Evolutionary conservation across 192 early-diverging fungal genomes (phyloP).

Genomic region (Podila horticola): DNA sequence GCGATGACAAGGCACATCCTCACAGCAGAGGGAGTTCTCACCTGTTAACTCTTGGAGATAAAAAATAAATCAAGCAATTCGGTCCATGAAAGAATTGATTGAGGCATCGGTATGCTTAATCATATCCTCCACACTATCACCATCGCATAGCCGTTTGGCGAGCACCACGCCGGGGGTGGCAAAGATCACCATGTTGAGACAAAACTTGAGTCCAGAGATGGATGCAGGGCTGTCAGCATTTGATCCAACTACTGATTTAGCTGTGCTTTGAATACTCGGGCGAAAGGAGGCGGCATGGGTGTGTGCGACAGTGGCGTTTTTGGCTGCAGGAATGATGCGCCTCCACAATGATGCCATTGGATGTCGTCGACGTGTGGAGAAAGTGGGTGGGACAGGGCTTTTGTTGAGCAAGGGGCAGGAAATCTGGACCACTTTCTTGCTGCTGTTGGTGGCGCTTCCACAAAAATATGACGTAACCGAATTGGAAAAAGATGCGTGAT

Average conservation of each 20-base stretch:
- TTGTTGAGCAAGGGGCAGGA: no score
- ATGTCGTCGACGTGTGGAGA: no score
- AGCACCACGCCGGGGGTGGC: conserved; percentile 32
- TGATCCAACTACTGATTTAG: not conserved
- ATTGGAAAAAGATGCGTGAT: no score
- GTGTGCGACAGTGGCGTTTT: not conserved
- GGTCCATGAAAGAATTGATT: not conserved
- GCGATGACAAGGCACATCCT: no score
- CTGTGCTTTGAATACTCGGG: not conserved
- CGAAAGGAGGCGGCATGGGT: not conserved
- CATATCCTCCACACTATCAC: conserved; percentile 36
- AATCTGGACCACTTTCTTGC: no score
- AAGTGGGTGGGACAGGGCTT: no score
- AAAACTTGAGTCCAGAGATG: conserved; percentile 43
- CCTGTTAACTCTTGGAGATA: not conserved
- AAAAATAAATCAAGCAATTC: not conserved
- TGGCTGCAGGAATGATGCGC: not conserved
- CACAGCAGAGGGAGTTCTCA: no score
- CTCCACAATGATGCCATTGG: not conserved
- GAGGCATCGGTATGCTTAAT: conserved; percentile 6
- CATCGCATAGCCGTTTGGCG: conserved; percentile 42
- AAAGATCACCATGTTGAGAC: conserved; percentile 47
- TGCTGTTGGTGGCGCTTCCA: no score
- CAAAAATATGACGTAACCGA: no score
- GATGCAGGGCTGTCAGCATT: conserved; percentile 5